Evolutionary conservation across 2,329 filamentous ascomycete species (phyloP), one percentile per base, ranked within the genome.

Genomic region (Pestalotiopsis sp.): DNA sequence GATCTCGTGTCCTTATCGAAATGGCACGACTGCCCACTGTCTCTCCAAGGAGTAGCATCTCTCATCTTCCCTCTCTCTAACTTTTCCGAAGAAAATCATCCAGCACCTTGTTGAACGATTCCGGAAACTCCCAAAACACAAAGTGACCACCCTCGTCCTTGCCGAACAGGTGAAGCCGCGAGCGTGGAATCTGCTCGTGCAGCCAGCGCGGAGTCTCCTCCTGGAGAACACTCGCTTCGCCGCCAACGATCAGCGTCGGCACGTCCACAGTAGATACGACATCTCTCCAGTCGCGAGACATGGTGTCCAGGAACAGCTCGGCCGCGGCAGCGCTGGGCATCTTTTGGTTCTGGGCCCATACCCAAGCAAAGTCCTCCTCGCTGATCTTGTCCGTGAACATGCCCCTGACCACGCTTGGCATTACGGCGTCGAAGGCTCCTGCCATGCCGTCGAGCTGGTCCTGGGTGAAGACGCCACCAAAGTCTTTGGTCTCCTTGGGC

Each of bases 111-210:
- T 81, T 79, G 57, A 80, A 80, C 69, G 72, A 72, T 13, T 73
- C 72, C 2, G 77, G 73, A 55, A 78, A 79, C 70, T 79, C 77
- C 72, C 74, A 79, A 67, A 78, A 79, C 71, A 77, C 71, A 65
- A 76, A 79, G 65, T 79, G 79, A 59, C 74, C 76, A n/a, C 75
- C 73, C 65, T 80, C 77, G 13, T 74, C 74, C 36, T 76, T 72
- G 17, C 72, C 73, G 25, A 80, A 80, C 0, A 71, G 70, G 45
- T 73, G 72, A 2, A 71, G 5, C 69, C 75, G 67, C 0, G 75
- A 72, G 0, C 73, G 71, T 1, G 74, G 72, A 14, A 79, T 77
- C 67, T 79, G 73, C 23, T 69, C 65, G 25, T 74, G 76, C 20
- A 77, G 68, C 74, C 75, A 78, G 66, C 71, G 67, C 57, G 73